Evolutionary conservation across 352 stramenopile species (phyloP).

Genomic region (Phytophthora nicotianae): DNA sequence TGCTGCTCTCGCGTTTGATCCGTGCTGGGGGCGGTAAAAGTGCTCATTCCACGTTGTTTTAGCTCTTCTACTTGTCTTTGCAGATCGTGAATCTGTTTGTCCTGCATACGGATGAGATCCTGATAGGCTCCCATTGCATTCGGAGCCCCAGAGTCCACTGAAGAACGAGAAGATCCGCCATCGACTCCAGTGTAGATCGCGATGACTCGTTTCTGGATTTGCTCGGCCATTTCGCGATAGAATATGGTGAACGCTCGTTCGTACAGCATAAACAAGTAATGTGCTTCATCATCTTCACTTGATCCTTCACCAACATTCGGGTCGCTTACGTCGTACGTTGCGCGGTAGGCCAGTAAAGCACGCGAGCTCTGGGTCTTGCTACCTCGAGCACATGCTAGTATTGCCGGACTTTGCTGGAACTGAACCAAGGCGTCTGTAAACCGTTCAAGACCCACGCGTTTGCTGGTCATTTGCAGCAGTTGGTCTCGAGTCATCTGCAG

Average conservation of each 20-base stretch:
- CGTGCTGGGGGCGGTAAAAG: background rate
- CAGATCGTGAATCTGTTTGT: constrained; percentile 70
- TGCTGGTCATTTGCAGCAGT: constrained; percentile 72
- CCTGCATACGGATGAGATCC: constrained; percentile 83
- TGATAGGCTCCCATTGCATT: constrained; percentile 65
- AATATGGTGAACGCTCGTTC: constrained; percentile 61
- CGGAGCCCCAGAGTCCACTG: constrained; percentile 13
- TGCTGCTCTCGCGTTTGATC: constrained; percentile 3
- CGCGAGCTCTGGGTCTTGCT: constrained; percentile 51
- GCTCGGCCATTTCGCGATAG: constrained; percentile 55
- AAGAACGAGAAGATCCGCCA: constrained; percentile 15
- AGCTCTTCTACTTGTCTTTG: constrained; percentile 39
- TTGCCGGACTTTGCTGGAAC: constrained; percentile 62
- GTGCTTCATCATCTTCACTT: constrained; percentile 22
- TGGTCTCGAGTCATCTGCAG: constrained; percentile 61
- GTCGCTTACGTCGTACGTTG: constrained; percentile 37
- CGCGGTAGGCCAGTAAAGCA: constrained; percentile 40
- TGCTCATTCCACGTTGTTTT: constrained; percentile 6
- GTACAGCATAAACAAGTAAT: constrained; percentile 73
- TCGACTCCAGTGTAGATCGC: constrained; percentile 60
- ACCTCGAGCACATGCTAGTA: constrained; percentile 49
- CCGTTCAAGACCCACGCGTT: constrained; percentile 57
- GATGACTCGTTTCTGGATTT: constrained; percentile 71
- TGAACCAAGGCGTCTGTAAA: constrained; percentile 75
- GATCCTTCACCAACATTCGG: constrained; percentile 9